Base-by-base conservation (phyloP, 306 rosid species). In the Ormosia semicastrata region DNA sequence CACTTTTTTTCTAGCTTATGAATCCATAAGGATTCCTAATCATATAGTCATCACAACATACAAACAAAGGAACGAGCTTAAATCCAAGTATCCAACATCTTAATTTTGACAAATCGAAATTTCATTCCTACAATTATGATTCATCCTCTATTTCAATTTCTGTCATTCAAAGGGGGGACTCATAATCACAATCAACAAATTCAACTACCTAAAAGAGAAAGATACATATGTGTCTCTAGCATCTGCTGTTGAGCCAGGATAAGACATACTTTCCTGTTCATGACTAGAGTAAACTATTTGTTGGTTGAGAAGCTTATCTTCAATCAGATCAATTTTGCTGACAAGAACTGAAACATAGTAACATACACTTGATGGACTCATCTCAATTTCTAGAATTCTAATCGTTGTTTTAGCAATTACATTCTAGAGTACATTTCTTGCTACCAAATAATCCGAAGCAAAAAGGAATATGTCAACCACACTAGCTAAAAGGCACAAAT, bases 201-300 rank as follows among this genome's bases (percentile, higher is more conserved):
- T 63, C 46, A 77, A 78, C 77, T 14, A 76, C 18, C 29, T 34
- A 56, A 59, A 59, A 50, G 80, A 62, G 69, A 53, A 91, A 97
- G 98, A 94, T 94, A 94, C 98, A 41, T 94, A 88, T 86, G 85
- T 77, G 41, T 77, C 70, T n/a, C n/a, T n/a, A n/a, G n/a, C n/a
- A n/a, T n/a, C n/a, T n/a, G n/a, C n/a, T n/a, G n/a, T n/a, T n/a
- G n/a, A n/a, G n/a, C n/a, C n/a, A n/a, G n/a, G n/a, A n/a, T n/a
- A n/a, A n/a, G n/a, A n/a, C n/a, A n/a, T n/a, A n/a, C n/a, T n/a
- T n/a, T n/a, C n/a, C n/a, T n/a, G n/a, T n/a, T n/a, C n/a, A n/a
- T n/a, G n/a, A n/a, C n/a, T n/a, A n/a, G n/a, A n/a, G n/a, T n/a
- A n/a, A n/a, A n/a, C n/a, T n/a, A n/a, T n/a, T n/a, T n/a, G n/a